Percentiles rank a stretch among this genome's conserved stretches.
Evolutionary conservation across 257 asterid species (phyloP).

Genomic region (Cordia subcordata): DNA sequence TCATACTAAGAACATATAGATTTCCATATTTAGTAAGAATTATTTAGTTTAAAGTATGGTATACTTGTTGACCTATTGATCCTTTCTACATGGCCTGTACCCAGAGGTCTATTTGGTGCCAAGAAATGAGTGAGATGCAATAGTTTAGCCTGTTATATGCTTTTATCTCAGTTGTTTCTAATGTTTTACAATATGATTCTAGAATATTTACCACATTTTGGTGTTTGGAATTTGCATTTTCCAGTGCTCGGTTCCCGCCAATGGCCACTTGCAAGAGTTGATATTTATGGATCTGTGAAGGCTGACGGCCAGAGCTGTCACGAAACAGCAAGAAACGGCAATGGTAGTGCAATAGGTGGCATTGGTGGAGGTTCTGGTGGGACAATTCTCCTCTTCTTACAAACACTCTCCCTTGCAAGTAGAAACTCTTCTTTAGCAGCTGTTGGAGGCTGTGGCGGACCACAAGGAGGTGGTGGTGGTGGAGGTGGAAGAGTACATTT

Average conservation of each 20-base stretch:
- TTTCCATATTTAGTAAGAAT: too few relatives aligned
- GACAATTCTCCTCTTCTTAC: slow-evolving; percentile 79
- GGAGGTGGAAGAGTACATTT: slow-evolving; percentile 98
- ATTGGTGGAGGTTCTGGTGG: slow-evolving; percentile 99
- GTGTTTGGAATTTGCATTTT: slow-evolving; percentile 17
- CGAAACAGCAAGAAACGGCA: slow-evolving; percentile 39
- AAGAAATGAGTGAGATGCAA: too few relatives aligned
- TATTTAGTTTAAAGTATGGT: too few relatives aligned
- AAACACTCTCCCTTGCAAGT: slow-evolving; percentile 45
- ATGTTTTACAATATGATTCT: not conserved
- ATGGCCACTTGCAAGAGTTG: slow-evolving; percentile 78
- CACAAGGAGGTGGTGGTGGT: slow-evolving; percentile 92
- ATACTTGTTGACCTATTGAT: too few relatives aligned
- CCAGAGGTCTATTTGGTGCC: too few relatives aligned
- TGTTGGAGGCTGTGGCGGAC: slow-evolving; percentile 84
- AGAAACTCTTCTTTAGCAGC: slow-evolving; percentile 71
- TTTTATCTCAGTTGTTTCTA: not conserved
- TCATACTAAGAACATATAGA: too few relatives aligned
- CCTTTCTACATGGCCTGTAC: too few relatives aligned
- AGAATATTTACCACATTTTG: slow-evolving; percentile 18
- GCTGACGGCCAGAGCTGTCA: slow-evolving; percentile 80
- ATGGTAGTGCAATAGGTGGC: slow-evolving; percentile 60
- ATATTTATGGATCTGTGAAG: slow-evolving; percentile 61
- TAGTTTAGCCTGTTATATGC: not conserved
- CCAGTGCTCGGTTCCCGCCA: slow-evolving; percentile 82